Conservation (phyloP, 257 asterid genomes). For the Primulina huaijiensis region DNA sequence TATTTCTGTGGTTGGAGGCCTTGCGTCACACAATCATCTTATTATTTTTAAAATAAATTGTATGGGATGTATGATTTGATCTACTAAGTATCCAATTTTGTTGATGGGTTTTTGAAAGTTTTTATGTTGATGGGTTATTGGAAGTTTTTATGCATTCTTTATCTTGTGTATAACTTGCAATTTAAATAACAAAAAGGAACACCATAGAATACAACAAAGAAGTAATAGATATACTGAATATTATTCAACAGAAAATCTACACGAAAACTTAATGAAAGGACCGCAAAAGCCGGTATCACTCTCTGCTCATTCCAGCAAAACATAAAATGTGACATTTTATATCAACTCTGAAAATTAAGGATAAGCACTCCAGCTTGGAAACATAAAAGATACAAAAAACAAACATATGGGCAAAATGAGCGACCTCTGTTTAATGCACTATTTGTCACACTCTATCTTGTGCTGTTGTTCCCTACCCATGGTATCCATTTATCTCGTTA, state of each 20-base stretch:
- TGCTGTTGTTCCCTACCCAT: conserved; percentile 29
- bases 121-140: neutral
- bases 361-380: conserved; percentile 10
- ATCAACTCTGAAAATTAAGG: neutral
- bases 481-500: conserved; percentile 13
- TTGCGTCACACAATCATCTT: neutral
- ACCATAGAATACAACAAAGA: neutral
- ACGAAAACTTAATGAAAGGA: conserved; percentile 11
- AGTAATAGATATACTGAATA: neutral
- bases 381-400: conserved; percentile 15
- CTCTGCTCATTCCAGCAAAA: neutral
- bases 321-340: neutral
- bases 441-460: conserved; percentile 20
- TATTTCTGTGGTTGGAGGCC: neutral
- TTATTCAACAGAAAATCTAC: conserved; percentile 30
- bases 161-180: neutral
- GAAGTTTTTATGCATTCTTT: neutral
- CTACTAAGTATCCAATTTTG: neutral
- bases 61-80: neutral
- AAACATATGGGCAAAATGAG: conserved; percentile 16
- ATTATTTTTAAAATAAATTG: too few relatives aligned
- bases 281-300: neutral
- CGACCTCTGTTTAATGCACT: conserved; percentile 18
- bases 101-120: neutral
- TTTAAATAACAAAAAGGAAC: too few relatives aligned